phyloP scores from a whole-genome alignment of 805 yeast genomes.

The Starmerella tilneyi region DNA sequence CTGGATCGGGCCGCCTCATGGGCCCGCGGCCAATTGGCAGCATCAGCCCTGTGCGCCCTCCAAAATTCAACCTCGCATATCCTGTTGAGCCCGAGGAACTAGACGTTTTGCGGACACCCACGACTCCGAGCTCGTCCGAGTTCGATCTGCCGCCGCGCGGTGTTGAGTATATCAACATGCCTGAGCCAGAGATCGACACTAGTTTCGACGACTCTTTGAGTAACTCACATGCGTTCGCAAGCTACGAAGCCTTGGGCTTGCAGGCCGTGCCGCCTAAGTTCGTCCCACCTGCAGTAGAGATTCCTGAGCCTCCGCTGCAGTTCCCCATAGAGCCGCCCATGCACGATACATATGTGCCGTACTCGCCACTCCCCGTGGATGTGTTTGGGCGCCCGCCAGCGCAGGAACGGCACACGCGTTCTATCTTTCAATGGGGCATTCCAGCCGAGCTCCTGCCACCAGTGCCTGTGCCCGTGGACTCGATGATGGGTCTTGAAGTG shows the following conservation, averaged over 20 bases:
- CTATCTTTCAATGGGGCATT: slow-evolving; percentile 19
- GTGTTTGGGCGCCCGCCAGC: background rate
- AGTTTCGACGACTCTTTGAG: too few relatives aligned
- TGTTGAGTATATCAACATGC: slow-evolving; percentile 8
- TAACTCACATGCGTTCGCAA: too few relatives aligned
- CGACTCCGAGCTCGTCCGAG: slow-evolving; percentile 1
- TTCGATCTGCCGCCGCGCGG: background rate
- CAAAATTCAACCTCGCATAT: background rate
- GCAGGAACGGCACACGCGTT: slow-evolving; percentile 7
- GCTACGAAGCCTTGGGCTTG: too few relatives aligned
- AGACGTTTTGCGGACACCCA: background rate
- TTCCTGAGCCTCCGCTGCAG: background rate
- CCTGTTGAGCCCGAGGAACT: background rate
- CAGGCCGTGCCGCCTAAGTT: too few relatives aligned
- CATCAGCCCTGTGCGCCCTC: slow-evolving; percentile 1
- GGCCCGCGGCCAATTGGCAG: slow-evolving; percentile 10
- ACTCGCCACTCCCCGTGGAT: background rate
- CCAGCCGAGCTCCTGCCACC: slow-evolving; percentile 21
- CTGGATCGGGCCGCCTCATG: background rate
- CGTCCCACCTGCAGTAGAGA: slow-evolving; percentile 10
- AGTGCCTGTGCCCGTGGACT: slow-evolving; percentile 16
- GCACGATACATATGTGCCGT: background rate
- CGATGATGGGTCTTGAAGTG: slow-evolving; percentile 14
- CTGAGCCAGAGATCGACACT: slow-evolving; percentile 8
- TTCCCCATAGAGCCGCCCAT: background rate